Evolutionary conservation across 2,329 filamentous ascomycete genomes (phyloP).

Genomic region (Dactylellina sp.): DNA sequence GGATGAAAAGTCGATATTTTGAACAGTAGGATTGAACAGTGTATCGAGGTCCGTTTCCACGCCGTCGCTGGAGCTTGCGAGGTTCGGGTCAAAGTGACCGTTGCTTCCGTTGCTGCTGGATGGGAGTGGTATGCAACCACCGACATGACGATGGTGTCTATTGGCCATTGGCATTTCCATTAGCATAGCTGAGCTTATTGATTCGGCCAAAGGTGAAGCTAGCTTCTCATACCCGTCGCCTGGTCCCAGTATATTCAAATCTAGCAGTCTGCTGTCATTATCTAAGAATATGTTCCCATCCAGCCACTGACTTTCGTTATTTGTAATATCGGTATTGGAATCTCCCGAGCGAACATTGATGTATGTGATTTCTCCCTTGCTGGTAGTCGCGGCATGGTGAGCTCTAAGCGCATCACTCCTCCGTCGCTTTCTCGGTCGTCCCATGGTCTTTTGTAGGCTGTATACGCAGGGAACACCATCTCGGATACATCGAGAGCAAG

Average conservation of each 20-base stretch:
- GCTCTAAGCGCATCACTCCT: constrained; percentile 58
- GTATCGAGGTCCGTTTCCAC: constrained; percentile 35
- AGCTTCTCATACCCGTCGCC: constrained; percentile 40
- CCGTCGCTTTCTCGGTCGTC: constrained; percentile 72
- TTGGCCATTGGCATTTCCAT: neutral
- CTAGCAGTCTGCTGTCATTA: constrained; percentile 35
- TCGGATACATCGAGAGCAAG: constrained; percentile 71
- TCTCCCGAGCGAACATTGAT: constrained; percentile 26
- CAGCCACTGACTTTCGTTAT: constrained; percentile 27
- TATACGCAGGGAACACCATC: constrained; percentile 73
- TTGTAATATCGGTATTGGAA: constrained; percentile 23
- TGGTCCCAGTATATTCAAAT: constrained; percentile 41
- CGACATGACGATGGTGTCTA: constrained; percentile 36
- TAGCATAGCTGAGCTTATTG: constrained; percentile 10
- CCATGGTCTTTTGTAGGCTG: constrained; percentile 75
- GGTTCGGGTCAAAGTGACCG: constrained; percentile 30
- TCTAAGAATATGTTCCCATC: constrained; percentile 45
- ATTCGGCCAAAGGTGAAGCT: neutral
- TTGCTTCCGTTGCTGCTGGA: constrained; percentile 20
- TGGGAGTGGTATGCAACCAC: constrained; percentile 35
- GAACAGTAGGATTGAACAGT: constrained; percentile 46
- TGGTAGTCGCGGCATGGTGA: constrained; percentile 25
- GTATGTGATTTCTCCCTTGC: constrained; percentile 28
- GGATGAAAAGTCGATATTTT: constrained; percentile 51
- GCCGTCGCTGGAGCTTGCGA: constrained; percentile 25